phyloP scores from a whole-genome alignment of 768 basidiomycete genomes.

The Lentinula edodes region DNA sequence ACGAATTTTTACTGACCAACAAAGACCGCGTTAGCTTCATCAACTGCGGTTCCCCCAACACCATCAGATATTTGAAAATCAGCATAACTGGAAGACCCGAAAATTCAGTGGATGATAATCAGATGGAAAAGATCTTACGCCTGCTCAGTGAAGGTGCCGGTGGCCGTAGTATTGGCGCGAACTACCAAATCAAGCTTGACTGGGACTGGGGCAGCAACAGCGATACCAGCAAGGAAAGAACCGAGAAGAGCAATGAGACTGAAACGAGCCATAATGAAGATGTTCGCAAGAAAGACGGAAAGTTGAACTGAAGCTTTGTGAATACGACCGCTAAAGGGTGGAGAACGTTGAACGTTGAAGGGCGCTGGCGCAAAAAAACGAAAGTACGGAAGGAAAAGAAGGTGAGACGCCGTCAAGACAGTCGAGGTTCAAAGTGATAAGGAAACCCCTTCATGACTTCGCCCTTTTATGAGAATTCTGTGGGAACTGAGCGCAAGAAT shows the following conservation, averaged over 20 bases:
- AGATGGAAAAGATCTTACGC: slow-evolving; percentile 7
- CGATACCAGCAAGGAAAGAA: slow-evolving; percentile 11
- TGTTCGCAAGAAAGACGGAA: not conserved
- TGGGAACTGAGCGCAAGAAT: not conserved
- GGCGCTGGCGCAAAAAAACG: slow-evolving; percentile 9
- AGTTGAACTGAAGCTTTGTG: not conserved
- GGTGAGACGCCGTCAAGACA: slow-evolving; percentile 10
- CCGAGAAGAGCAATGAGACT: slow-evolving; percentile 15
- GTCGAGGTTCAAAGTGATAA: slow-evolving; percentile 8
- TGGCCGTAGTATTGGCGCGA: not conserved
- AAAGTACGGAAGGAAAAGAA: slow-evolving; percentile 5
- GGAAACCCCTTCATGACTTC: not conserved
- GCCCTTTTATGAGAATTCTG: not conserved
- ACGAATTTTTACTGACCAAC: slow-evolving; percentile 15
- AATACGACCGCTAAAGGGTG: slow-evolving; percentile 10
- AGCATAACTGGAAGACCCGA: slow-evolving; percentile 21
- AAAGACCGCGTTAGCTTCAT: slow-evolving; percentile 33
- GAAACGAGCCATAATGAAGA: slow-evolving; percentile 17
- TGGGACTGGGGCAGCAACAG: slow-evolving; percentile 15
- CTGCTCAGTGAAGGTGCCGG: slow-evolving; percentile 13
- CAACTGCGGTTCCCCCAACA: slow-evolving; percentile 27
- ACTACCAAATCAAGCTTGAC: slow-evolving; percentile 6
- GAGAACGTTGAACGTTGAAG: slow-evolving; percentile 6
- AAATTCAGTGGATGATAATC: not conserved
- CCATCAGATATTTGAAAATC: slow-evolving; percentile 36